phyloP scores from a whole-genome alignment of 768 basidiomycete genomes.

The Lentinula edodes region DNA sequence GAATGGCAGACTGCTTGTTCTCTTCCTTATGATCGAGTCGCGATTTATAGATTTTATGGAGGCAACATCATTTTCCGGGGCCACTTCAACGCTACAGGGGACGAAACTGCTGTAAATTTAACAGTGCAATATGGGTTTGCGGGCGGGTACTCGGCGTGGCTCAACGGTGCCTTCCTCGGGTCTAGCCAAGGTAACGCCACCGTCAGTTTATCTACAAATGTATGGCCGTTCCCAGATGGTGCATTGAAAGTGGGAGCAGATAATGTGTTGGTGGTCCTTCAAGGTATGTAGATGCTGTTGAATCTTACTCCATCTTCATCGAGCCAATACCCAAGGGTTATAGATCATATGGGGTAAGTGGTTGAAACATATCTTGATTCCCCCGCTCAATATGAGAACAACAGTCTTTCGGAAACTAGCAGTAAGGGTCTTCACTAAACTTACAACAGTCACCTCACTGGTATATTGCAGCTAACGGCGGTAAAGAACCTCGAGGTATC shows the following conservation, averaged over 20 bases:
- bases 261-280: slow-evolving; percentile 37
- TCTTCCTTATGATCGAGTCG: neutral
- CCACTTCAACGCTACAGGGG: slow-evolving; percentile 42
- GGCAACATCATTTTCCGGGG: slow-evolving; percentile 48
- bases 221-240: slow-evolving; percentile 33
- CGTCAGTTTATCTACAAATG: slow-evolving; percentile 35
- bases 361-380: neutral
- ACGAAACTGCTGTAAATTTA: slow-evolving; percentile 39
- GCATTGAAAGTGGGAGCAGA: slow-evolving; percentile 28
- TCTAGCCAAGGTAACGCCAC: slow-evolving; percentile 39
- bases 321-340: neutral
- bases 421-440: slow-evolving; percentile 20
- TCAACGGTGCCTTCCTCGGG: slow-evolving; percentile 44
- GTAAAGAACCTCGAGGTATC: slow-evolving; percentile 45
- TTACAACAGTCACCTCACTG: neutral
- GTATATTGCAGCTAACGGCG: slow-evolving; percentile 32
- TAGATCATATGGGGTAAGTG: slow-evolving; percentile 45
- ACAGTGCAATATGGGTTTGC: slow-evolving; percentile 46
- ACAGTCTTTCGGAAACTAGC: slow-evolving; percentile 33
- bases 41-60: slow-evolving; percentile 38
- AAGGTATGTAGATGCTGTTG: slow-evolving; percentile 16
- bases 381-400: neutral
- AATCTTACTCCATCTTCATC: neutral
- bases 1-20: neutral
- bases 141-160: slow-evolving; percentile 47